A percentile compares a stretch with the other conserved stretches of the same genome.
These are phyloP conservation scores for Cudoniella acicularis DNA, from an alignment of 495 filamentous ascomycete genomes.

Conservation along the genomic window DNA sequence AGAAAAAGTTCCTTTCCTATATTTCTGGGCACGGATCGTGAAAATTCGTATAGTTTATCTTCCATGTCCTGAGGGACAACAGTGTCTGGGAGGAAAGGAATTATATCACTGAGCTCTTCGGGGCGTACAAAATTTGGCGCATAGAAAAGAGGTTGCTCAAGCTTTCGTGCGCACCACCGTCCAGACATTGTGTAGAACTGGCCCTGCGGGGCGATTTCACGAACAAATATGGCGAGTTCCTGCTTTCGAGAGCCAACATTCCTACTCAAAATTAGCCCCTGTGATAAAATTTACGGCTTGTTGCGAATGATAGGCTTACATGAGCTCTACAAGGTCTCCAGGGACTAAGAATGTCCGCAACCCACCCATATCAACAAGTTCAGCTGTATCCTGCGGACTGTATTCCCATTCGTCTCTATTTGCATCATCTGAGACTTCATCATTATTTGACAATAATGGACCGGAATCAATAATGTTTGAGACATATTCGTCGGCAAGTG, in stretches of 20 bases:
- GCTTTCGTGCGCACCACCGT: constrained; percentile 60
- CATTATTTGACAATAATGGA: no score
- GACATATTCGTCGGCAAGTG: no score
- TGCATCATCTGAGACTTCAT: no score
- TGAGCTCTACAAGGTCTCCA: constrained; percentile 71
- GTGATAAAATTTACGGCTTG: background rate
- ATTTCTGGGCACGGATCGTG: constrained; percentile 48
- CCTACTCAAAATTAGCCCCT: constrained; percentile 12
- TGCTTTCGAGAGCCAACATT: constrained; percentile 37
- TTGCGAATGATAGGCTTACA: constrained; percentile 34
- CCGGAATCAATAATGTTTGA: no score
- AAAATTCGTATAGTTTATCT: constrained; percentile 44
- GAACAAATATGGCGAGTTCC: constrained; percentile 66
- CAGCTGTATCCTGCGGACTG: constrained; percentile 32
- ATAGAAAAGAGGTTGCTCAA: constrained; percentile 51
- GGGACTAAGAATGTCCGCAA: constrained; percentile 45
- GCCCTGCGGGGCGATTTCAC: constrained; percentile 52
- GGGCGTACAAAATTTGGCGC: constrained; percentile 60
- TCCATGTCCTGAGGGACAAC: constrained; percentile 34
- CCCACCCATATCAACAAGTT: constrained; percentile 34
- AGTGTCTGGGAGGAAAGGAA: constrained; percentile 57
- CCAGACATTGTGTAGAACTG: constrained; percentile 75
- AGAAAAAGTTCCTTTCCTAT: constrained; percentile 45
- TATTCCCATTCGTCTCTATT: constrained; percentile 32
- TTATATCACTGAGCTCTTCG: constrained; percentile 53